Percentiles rank a stretch among this genome's conserved stretches.
Conservation (phyloP, 2,329 filamentous ascomycete species). For the Madurella mycetomatis region DNA sequence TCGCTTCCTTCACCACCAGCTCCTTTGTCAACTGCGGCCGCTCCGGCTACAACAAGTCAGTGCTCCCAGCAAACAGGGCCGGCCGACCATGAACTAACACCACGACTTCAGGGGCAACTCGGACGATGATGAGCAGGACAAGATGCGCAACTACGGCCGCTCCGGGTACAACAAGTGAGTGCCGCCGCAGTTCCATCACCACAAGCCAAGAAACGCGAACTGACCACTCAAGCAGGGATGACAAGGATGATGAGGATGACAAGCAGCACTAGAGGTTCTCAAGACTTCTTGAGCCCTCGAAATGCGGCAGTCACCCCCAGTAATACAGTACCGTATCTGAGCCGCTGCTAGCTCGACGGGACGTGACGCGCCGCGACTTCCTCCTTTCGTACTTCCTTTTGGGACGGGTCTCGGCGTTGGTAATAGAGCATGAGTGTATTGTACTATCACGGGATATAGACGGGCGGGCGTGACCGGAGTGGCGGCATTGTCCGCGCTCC, state of each 20-base stretch:
- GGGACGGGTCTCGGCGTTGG: background rate
- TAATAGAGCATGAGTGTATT: background rate
- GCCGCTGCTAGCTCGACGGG: conserved; percentile 7
- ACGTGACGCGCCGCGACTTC: background rate
- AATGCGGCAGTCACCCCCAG: background rate
- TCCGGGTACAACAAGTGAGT: conserved; percentile 18
- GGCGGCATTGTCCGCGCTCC: background rate
- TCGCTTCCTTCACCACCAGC: conserved; percentile 21
- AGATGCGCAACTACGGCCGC: conserved; percentile 28
- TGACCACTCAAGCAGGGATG: conserved; percentile 28
- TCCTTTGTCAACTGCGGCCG: conserved; percentile 34
- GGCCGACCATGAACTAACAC: conserved; percentile 7
- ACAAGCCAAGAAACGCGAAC: background rate
- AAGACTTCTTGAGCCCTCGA: background rate
- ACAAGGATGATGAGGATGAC: conserved; percentile 36
- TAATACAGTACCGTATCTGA: conserved; percentile 1
- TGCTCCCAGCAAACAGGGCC: background rate
- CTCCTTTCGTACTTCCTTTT: conserved; percentile 6
- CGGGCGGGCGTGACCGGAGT: background rate
- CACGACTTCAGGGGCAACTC: conserved; percentile 21
- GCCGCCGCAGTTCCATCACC: background rate
- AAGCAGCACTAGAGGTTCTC: conserved; percentile 6
- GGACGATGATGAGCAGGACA: conserved; percentile 30
- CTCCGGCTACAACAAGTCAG: conserved; percentile 44
- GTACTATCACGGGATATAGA: conserved; percentile 5